Evolutionary conservation across 139 green algal species (phyloP), one percentile per base, ranked within the genome.

Genomic region (Chlorella sp.): DNA sequence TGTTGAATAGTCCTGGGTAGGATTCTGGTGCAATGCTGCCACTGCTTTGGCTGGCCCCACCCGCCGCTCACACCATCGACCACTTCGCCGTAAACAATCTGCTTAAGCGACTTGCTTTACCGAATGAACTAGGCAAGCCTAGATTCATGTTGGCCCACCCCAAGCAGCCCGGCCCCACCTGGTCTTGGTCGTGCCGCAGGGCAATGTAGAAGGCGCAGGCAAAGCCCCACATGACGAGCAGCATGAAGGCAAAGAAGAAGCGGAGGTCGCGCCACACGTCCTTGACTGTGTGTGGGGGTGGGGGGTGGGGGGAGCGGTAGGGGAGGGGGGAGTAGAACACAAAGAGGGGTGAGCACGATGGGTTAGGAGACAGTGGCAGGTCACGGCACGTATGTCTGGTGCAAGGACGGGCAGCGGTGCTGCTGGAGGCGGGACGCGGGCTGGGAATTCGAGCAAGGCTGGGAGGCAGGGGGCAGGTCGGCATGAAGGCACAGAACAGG

Each of bases 191-290:
- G 0, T 64, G 61, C 2, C 90, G 68, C 78, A 95, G 94, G 9
- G 93, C 78, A 76, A 93, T 93, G 92, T 93, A 89, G 89, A 96
- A 96, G 57, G 90, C 89, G 32, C 42, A 37, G 36, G 83, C 89
- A 82, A 88, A 92, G 26, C 73, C 89, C 42, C 37, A 77, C 73
- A 78, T 88, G 19, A 88, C 89, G 9, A 94, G 71, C 64, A 71
- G 64, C 85, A 89, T 85, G 30, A 85, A 53, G 86, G 32, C 39
- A 36, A 85, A 85, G 75, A 53, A 66, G 71, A 53, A 53, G 22
- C 85, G 85, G 39, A 89, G 85, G 71, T 69, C 48, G n/a, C 24
- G 3, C 85, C 85, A 89, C 42, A 89, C 85, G 1, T 71, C 85
- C 34, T 89, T 73, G 42, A 89, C 83, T 88, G 64, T 26, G 66